Percentiles rank a stretch among this genome's conserved stretches.
Conservation (phyloP, 129 eudicot species). For the Tanacetum coccineum region DNA sequence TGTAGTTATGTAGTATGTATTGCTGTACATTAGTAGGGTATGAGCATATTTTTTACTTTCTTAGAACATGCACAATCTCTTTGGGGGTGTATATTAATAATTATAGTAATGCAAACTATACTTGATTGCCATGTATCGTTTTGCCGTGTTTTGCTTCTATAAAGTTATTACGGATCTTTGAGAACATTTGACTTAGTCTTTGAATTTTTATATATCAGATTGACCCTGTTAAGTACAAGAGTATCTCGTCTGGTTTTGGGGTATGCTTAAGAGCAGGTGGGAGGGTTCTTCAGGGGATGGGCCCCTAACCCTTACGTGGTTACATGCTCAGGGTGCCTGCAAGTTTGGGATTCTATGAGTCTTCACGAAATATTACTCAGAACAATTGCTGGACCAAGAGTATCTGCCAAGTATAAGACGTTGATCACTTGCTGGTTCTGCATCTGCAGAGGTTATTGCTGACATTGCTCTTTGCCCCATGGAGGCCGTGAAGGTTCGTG, state of each 20-base stretch:
- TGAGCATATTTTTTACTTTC: background rate
- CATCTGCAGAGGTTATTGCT: conserved; percentile 85
- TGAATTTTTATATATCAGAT: conserved; percentile 32
- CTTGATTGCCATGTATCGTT: background rate
- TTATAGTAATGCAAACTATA: background rate
- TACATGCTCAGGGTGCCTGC: conserved; percentile 91
- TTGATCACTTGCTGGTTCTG: conserved; percentile 80
- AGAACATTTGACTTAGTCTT: conserved; percentile 2
- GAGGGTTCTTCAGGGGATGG: conserved; percentile 77
- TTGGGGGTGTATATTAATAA: background rate
- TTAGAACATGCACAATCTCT: background rate
- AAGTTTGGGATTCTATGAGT: conserved; percentile 83
- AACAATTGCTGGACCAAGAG: conserved; percentile 80
- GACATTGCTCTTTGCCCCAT: conserved; percentile 82
- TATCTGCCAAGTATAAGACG: conserved; percentile 76
- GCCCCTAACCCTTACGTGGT: conserved; percentile 72
- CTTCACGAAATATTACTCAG: conserved; percentile 88
- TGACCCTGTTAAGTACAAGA: conserved; percentile 79
- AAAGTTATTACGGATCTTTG: background rate
- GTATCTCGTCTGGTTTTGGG: conserved; percentile 78
- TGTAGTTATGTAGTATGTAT: background rate
- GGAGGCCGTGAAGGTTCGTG: conserved; percentile 87
- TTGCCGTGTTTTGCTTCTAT: background rate
- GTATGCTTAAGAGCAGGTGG: conserved; percentile 73
- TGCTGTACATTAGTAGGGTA: conserved; percentile 1